Evolutionary conservation across 139 green algal species (phyloP).

Genomic region (Zygnema cylindricum): DNA sequence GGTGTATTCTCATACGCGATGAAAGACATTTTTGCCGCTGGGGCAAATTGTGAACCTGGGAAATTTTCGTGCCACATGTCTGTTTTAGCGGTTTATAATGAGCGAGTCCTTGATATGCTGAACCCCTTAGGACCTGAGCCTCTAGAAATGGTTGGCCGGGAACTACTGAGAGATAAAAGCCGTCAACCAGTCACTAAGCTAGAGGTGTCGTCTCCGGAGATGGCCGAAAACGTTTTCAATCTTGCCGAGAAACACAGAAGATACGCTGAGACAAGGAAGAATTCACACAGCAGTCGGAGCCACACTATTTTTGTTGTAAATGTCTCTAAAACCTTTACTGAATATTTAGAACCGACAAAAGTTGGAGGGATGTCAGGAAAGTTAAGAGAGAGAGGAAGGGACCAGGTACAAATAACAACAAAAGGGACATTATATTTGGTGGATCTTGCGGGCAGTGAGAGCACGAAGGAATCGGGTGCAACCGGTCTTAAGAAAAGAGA

Average conservation of each 20-base stretch:
- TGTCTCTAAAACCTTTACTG: constrained; percentile 80
- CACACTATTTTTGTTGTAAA: constrained; percentile 94
- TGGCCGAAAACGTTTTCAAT: constrained; percentile 73
- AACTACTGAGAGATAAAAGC: constrained; percentile 75
- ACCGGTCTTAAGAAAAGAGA: constrained; percentile 85
- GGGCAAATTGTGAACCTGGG: constrained; percentile 68
- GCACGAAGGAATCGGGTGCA: constrained; percentile 57
- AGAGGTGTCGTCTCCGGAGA: constrained; percentile 66
- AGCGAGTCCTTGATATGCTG: constrained; percentile 87
- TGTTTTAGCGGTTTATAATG: constrained; percentile 95
- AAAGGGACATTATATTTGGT: constrained; percentile 82
- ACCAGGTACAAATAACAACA: neutral
- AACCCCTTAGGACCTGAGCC: constrained; percentile 29
- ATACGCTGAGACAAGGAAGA: constrained; percentile 90
- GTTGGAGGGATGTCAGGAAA: neutral
- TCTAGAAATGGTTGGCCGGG: constrained; percentile 37
- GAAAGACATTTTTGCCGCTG: constrained; percentile 76
- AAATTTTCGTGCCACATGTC: constrained; percentile 86
- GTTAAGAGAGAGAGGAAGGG: neutral
- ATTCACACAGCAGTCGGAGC: constrained; percentile 79
- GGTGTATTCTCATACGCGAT: constrained; percentile 91
- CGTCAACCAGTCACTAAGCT: constrained; percentile 22
- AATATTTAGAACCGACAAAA: neutral
- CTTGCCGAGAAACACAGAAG: constrained; percentile 73
- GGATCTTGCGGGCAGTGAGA: constrained; percentile 80